Conservation (phyloP, 768 basidiomycete species). For the Tricholoma sp. region DNA sequence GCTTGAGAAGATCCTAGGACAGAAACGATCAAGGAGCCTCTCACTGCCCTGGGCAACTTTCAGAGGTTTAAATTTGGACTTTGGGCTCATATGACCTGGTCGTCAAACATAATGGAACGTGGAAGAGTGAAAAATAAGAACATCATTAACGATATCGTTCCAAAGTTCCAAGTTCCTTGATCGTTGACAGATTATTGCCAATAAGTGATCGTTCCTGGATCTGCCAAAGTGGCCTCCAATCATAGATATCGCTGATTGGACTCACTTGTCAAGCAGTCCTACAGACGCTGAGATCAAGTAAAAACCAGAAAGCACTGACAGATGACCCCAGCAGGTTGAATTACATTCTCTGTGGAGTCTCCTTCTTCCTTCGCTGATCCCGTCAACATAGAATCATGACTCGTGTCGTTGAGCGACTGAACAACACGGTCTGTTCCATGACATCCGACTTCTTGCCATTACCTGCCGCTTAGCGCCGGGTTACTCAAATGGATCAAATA, state of each 20-base stretch:
- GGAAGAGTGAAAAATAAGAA: too few relatives aligned
- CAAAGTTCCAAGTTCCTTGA: too few relatives aligned
- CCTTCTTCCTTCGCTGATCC: neutral
- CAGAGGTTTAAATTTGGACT: neutral
- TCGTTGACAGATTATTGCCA: neutral
- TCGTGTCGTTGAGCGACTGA: conserved; percentile 17
- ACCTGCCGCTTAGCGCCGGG: neutral
- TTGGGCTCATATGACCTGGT: too few relatives aligned
- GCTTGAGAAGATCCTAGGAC: neutral
- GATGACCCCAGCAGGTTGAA: neutral
- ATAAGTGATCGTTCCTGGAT: neutral
- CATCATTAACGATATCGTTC: too few relatives aligned
- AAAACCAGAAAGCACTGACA: neutral
- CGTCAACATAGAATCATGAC: neutral
- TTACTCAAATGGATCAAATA: conserved; percentile 12
- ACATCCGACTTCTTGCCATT: neutral
- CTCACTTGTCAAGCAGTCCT: neutral
- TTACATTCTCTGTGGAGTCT: neutral
- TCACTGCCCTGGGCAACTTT: neutral
- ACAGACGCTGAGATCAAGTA: neutral
- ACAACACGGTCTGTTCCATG: conserved; percentile 23
- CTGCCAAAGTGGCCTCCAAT: too few relatives aligned
- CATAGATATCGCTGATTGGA: neutral
- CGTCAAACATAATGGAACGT: too few relatives aligned
- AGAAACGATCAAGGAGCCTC: neutral